Conservation (phyloP, 306 rosid species). For the Prunus mongolica region DNA sequence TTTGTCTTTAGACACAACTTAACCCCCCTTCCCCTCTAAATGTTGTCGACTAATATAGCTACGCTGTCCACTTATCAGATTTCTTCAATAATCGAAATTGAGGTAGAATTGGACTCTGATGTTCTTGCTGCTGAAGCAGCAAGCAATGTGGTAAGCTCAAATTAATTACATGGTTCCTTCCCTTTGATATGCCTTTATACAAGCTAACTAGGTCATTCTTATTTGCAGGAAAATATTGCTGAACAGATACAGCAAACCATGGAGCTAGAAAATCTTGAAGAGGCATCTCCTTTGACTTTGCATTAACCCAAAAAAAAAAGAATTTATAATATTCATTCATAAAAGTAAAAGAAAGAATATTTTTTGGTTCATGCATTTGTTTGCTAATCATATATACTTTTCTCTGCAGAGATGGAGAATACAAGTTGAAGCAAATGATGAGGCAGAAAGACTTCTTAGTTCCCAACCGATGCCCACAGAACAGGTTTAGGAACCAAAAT, state of each 20-base stretch:
- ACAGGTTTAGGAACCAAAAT: slow-evolving; percentile 29
- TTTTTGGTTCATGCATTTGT: neutral
- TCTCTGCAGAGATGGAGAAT: slow-evolving; percentile 65
- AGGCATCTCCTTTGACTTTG: slow-evolving; percentile 37
- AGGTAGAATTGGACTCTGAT: slow-evolving; percentile 89
- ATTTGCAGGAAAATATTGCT: slow-evolving; percentile 68
- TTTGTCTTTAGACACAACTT: slow-evolving; percentile 17
- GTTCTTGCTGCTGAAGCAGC: slow-evolving; percentile 91
- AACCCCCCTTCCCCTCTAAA: neutral
- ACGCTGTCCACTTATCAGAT: slow-evolving; percentile 43
- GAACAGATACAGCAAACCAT: slow-evolving; percentile 90
- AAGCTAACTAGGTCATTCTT: neutral
- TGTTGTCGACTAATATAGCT: slow-evolving; percentile 18
- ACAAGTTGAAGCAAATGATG: slow-evolving; percentile 90
- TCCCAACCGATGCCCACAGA: slow-evolving; percentile 59
- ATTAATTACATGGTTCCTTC: slow-evolving; percentile 11
- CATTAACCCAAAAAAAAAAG: no score
- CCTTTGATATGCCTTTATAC: slow-evolving; percentile 6
- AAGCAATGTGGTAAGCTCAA: slow-evolving; percentile 58
- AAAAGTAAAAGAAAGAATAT: neutral
- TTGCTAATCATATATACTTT: neutral
- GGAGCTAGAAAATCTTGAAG: slow-evolving; percentile 96
- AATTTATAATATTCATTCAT: neutral
- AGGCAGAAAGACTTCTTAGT: slow-evolving; percentile 87
- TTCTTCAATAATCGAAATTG: slow-evolving; percentile 95